Conservation (phyloP, 2,329 filamentous ascomycete genomes). For the Colletotrichum gigasporum region DNA sequence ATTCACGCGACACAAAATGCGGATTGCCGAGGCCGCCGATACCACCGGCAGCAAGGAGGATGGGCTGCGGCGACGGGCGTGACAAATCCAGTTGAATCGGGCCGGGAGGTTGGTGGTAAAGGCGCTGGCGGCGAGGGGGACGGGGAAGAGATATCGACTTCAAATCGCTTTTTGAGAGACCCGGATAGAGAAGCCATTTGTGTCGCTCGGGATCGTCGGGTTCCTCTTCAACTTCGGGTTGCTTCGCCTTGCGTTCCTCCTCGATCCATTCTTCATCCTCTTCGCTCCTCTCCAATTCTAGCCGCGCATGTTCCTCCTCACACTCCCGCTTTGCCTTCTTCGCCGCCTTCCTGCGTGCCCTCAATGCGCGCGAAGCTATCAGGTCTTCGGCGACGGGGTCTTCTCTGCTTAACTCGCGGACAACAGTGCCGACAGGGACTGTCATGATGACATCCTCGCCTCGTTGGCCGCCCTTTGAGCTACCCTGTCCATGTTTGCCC, state of each 20-base stretch:
- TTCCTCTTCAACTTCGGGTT: conserved; percentile 36
- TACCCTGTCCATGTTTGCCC: conserved; percentile 83
- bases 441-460: conserved; percentile 89
- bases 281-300: conserved; percentile 26
- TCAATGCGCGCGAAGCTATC: conserved; percentile 36
- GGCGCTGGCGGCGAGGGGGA: conserved; percentile 60
- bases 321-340: conserved; percentile 16
- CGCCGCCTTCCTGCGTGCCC: conserved; percentile 19
- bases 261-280: conserved; percentile 18
- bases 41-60: conserved; percentile 87
- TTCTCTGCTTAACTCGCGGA: conserved; percentile 81
- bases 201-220: conserved; percentile 63
- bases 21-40: conserved; percentile 93
- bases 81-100: conserved; percentile 80
- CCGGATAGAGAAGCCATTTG: conserved; percentile 90
- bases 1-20: conserved; percentile 84
- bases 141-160: conserved; percentile 60
- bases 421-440: conserved; percentile 91
- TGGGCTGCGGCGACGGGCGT: conserved; percentile 81
- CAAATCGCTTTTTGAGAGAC: conserved; percentile 75
- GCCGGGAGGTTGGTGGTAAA: conserved; percentile 73
- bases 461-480: conserved; percentile 76
- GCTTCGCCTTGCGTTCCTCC: background rate
- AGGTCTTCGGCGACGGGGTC: conserved; percentile 80
- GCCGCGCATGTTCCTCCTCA: conserved; percentile 21